phyloP scores from a whole-genome alignment of 495 filamentous ascomycete species.

The Xanthoparmelia taractica region DNA sequence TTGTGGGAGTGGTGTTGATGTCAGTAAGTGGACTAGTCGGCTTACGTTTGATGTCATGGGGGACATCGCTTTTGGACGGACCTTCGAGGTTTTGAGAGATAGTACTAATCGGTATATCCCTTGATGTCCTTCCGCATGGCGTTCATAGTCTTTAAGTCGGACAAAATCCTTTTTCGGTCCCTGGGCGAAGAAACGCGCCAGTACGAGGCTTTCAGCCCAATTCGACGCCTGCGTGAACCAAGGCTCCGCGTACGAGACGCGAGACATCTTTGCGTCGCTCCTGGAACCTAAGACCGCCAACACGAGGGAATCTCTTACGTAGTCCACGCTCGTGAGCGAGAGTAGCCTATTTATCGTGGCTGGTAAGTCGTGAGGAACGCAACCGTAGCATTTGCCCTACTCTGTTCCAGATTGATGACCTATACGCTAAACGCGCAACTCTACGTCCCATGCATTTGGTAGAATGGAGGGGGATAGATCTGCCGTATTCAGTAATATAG shows the following conservation, averaged over 20 bases:
- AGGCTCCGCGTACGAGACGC: neutral
- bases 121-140: neutral
- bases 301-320: neutral
- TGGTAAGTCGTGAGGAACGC: too few relatives aligned
- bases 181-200: neutral
- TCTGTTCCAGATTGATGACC: too few relatives aligned
- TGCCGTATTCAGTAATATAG: constrained; percentile 1
- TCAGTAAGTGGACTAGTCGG: constrained; percentile 24
- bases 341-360: neutral
- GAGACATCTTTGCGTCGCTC: neutral
- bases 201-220: constrained; percentile 27
- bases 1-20: constrained; percentile 25
- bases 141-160: constrained; percentile 4
- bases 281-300: neutral
- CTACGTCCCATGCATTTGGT: neutral
- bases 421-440: too few relatives aligned
- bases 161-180: constrained; percentile 18
- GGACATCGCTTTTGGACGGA: neutral
- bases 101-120: constrained; percentile 1
- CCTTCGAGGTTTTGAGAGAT: neutral
- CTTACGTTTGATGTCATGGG: constrained; percentile 31
- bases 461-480: neutral
- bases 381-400: too few relatives aligned
- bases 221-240: constrained; percentile 24
- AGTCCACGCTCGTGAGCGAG: neutral